phyloP scores from a whole-genome alignment of 192 early-diverging fungal species.

The Mortierella alpina region DNA sequence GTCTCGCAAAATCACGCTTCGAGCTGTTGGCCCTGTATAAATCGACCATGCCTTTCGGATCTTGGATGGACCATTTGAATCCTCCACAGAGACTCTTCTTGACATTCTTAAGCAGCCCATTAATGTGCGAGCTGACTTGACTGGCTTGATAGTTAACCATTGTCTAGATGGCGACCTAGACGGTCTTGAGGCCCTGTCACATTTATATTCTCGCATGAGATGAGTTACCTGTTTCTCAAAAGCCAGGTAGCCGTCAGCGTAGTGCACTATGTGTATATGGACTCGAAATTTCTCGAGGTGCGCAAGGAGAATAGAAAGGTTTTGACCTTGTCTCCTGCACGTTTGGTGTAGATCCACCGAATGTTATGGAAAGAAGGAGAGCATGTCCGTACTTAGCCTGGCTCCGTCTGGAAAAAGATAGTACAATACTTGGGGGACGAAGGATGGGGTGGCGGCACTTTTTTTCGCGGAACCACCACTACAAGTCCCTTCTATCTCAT shows the following conservation, averaged over 20 bases:
- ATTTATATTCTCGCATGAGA: background rate
- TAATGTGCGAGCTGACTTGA: conserved; percentile 3
- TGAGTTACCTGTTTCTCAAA: conserved; percentile 14
- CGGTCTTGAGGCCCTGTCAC: conserved; percentile 10
- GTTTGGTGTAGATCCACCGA: conserved; percentile 4
- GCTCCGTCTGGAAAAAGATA: no score
- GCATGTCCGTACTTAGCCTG: no score
- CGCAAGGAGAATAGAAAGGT: background rate
- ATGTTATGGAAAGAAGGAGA: background rate
- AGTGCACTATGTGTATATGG: background rate
- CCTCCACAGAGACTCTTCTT: background rate
- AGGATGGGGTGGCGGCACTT: no score
- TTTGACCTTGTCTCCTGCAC: background rate
- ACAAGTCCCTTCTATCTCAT: no score
- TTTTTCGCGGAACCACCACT: no score
- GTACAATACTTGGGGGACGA: no score
- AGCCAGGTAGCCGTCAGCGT: conserved; percentile 15
- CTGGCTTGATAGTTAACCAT: background rate
- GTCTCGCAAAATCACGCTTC: conserved; percentile 4
- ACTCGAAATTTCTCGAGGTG: conserved; percentile 1
- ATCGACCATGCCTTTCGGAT: conserved; percentile 6
- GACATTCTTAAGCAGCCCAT: conserved; percentile 8
- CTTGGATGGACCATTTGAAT: conserved; percentile 10
- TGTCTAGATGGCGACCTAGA: conserved; percentile 7
- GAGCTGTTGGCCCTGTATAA: background rate